A percentile compares a stretch with the other conserved stretches of the same genome.
Evolutionary conservation across 768 basidiomycete genomes (phyloP).

Genomic region (Termitomyces sp.): DNA sequence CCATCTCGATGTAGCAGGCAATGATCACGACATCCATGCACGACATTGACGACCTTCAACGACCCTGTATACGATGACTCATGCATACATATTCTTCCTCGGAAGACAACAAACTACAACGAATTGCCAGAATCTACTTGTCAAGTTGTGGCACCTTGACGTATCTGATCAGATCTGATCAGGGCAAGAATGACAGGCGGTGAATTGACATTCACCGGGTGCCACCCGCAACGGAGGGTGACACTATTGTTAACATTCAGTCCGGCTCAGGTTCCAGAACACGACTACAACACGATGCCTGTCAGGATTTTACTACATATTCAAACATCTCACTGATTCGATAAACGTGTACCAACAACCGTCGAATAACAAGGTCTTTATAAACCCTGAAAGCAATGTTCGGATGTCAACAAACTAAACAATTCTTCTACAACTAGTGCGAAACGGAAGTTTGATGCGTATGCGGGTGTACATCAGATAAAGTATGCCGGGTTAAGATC

Average conservation of each 20-base stretch:
- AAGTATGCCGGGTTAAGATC: too few species aligned
- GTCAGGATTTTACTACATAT: not conserved
- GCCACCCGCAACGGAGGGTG: not conserved
- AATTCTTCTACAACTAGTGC: not conserved
- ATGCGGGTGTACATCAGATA: not conserved
- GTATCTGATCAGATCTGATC: not conserved
- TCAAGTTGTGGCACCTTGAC: too few species aligned
- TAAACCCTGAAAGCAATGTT: not conserved
- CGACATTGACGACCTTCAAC: slow-evolving; percentile 11
- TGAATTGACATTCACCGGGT: not conserved
- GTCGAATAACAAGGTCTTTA: too few species aligned
- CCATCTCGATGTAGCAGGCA: slow-evolving; percentile 66
- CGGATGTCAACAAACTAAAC: not conserved
- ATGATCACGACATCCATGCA: not conserved
- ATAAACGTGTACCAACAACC: not conserved
- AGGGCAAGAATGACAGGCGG: not conserved
- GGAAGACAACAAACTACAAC: too few species aligned
- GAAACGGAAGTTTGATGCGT: not conserved
- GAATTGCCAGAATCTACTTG: too few species aligned
- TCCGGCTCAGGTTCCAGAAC: not conserved
- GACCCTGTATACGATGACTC: slow-evolving; percentile 11
- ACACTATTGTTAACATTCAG: not conserved
- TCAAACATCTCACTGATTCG: slow-evolving; percentile 1
- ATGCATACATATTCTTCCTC: too few species aligned
- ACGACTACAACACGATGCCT: slow-evolving; percentile 11